Conservation (phyloP, 495 filamentous ascomycete genomes). For the Articulospora tetracladia region DNA sequence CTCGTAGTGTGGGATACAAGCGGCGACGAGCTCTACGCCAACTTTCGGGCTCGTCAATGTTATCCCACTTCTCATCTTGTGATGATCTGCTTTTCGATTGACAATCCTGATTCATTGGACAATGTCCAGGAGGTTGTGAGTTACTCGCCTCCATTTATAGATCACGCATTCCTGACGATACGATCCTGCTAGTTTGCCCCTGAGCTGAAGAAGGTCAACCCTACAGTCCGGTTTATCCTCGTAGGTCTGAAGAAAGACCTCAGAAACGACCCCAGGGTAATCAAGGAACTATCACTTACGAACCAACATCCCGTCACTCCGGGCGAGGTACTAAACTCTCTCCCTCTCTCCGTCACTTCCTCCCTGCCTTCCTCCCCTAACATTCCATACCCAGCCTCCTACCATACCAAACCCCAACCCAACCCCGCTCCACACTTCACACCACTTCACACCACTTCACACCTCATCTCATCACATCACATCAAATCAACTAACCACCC, state of each 20-base stretch:
- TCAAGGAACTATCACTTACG: no score
- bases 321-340: no score
- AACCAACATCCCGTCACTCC: no score
- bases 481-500: neutral
- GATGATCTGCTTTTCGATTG: neutral
- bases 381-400: no score
- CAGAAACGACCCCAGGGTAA: no score
- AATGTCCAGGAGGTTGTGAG: neutral
- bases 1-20: neutral
- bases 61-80: neutral
- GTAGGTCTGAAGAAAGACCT: constrained; percentile 91
- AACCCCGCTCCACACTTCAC: no score
- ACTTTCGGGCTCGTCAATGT: neutral
- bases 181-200: neutral
- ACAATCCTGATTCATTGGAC: neutral
- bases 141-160: neutral
- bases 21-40: neutral
- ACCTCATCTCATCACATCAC: constrained; percentile 74
- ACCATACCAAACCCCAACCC: no score
- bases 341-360: no score
- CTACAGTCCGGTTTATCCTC: constrained; percentile 86
- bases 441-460: constrained; percentile 84
- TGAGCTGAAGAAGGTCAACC: constrained; percentile 27
- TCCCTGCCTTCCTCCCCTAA: no score
- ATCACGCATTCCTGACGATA: neutral